Conservation (phyloP, 1,284 basidiomycete genomes). For the Microbotryum violaceum region DNA sequence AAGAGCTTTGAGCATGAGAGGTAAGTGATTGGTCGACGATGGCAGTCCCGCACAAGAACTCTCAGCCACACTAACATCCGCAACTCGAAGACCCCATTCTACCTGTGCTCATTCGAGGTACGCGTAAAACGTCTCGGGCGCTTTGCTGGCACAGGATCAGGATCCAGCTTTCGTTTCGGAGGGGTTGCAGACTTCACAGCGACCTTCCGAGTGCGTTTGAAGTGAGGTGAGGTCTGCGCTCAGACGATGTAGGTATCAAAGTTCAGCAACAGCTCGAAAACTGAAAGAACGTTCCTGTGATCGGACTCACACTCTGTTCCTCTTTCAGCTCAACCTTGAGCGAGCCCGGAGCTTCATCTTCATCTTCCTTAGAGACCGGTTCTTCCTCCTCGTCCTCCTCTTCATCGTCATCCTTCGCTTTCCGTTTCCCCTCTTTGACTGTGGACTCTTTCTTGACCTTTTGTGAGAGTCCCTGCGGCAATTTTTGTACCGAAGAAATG, state of each 20-base stretch:
- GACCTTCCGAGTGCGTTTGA: not conserved
- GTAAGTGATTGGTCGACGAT: no score
- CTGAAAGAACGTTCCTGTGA: not conserved
- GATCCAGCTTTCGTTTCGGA: no score
- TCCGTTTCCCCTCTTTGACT: slow-evolving; percentile 39
- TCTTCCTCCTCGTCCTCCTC: slow-evolving; percentile 38
- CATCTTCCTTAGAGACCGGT: slow-evolving; percentile 47
- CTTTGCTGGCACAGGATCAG: no score
- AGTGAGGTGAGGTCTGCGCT: slow-evolving; percentile 9
- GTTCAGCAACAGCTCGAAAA: not conserved
- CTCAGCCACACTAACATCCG: no score
- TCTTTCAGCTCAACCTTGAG: slow-evolving; percentile 33
- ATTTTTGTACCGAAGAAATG: slow-evolving; percentile 58
- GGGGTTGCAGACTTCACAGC: no score
- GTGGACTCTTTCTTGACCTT: slow-evolving; percentile 46
- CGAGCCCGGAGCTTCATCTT: slow-evolving; percentile 38
- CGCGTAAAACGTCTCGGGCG: no score
- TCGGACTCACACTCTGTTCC: slow-evolving; percentile 18
- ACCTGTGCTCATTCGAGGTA: no score
- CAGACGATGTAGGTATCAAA: no score
- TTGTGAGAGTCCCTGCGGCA: slow-evolving; percentile 41
- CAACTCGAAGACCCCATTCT: no score
- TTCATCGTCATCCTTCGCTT: slow-evolving; percentile 44
- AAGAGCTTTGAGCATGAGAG: no score
- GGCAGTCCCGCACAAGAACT: no score